Evolutionary conservation across 352 stramenopile species (phyloP), one percentile per base, ranked within the genome.

Genomic region (Globisporangium alternatum): DNA sequence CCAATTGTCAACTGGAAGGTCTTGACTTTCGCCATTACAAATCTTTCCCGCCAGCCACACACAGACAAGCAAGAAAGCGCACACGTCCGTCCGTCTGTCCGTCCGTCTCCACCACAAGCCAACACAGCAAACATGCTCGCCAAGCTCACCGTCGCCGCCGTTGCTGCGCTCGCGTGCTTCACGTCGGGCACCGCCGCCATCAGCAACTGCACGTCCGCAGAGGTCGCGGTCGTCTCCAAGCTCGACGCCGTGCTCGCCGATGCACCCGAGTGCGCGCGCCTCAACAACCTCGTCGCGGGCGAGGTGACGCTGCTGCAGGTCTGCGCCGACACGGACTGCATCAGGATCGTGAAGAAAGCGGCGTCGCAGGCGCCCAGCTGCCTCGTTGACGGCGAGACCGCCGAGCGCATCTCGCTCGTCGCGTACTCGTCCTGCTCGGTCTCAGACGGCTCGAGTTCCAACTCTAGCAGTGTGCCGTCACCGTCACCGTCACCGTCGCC

Each of bases 281-380:
- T 66, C 35, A 66, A 66, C 61, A 66, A 52, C 21, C 61, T 66
- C 52, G 52, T 66, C 7, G 41, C 61, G 6, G 41, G 53, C 30
- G 51, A 61, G 13, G 61, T 60, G 39, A 66, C 61, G n/a, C 10
- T 44, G 22, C 22, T 60, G 30, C 61, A 66, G 61, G 28, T 66
- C 39, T 66, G 61, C 51, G 48, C 61, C 8, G 61, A 66, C 43
- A 13, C 61, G 19, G 52, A 45, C 10, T 66, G 61, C 52, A 51
- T 66, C 25, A 54, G 45, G 51, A 31, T 66, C 39, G 54, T 66
- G 10, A 66, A 66, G 52, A 66, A 66, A 31, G 52, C 54, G 13
- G 61, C 61, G 15, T 28, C 61, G 21, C 33, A 43, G 21, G 61
- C 41, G n/a, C 61, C 61, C 1, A 52, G 60, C 52, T 66, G 61